Base-by-base conservation (phyloP, 2,329 filamentous ascomycete species). In the Neocatenulostroma microsporum region DNA sequence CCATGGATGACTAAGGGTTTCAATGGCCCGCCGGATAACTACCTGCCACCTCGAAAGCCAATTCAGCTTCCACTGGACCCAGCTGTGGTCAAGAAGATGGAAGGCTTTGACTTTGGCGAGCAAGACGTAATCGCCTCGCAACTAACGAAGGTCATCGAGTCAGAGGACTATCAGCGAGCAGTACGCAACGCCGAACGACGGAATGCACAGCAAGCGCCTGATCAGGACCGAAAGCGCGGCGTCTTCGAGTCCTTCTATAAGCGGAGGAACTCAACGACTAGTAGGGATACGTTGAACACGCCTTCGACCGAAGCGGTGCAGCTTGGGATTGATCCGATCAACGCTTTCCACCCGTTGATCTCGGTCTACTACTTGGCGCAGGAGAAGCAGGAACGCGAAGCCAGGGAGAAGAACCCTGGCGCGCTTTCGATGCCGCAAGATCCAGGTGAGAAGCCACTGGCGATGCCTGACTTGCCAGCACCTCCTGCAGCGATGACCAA, bases 241-340 rank as follows among this genome's bases (percentile, higher is more conserved):
- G 89, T 95, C 4, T 95, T 96, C 50, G 89, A 95, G 57, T n/a
- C n/a, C n/a, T 96, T 98, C 55, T 98, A 96, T 66, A 95, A 94
- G 64, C 75, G 91, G 48, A 76, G 88, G 41, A 95, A 88, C 57
- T 96, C 89, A 1, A 81, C 79, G 27, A 85, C 76, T 36, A 96
- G 91, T 61, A 78, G 84, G 47, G 91, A 96, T 56, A 94, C 87
- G 3, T 67, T 98, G 45, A 73, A 74, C 4, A 81, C 80, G 1
- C 81, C 84, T n/a, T 96, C 89, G 34, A 76, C 79, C 1, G 91
- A 98, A 59, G 84, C 82, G 3, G 70, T 96, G 13, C 79, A 85
- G 47, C 66, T 89, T 21, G 87, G 87, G 9, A 76, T 75, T 39
- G 91, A 98, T 54, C 88, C 91, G 1, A 67, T 94, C 40, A 96